Evolutionary conservation across 805 yeast species (phyloP), one percentile per base, ranked within the genome.

Genomic region (Ogataea glucozyma): DNA sequence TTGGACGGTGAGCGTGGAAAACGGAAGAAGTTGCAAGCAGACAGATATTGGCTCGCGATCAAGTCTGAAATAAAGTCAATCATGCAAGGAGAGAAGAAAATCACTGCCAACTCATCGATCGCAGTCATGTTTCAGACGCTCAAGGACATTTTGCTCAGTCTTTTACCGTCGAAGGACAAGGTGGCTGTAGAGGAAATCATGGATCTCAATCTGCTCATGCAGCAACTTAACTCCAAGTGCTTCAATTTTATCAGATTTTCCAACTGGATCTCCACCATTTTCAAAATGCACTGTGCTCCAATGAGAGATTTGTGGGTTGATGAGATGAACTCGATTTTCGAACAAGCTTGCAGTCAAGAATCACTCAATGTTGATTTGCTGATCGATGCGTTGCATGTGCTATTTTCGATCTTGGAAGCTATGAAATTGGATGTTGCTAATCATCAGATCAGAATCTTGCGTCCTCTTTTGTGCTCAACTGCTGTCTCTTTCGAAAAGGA

Each of bases 341-440:
- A 66, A 26, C 69, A 67, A 38, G 79, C 84, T 14, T 54, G 56
- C 31, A 17, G 42, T 48, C 55, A 38, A 20, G 12, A 38, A 10
- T 32, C 37, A 9, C 26, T 51, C 6, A 46, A 54, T 27, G 49
- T 75, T 4, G 48, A 66, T 4, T 70, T 72, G 48, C 68, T 89
- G 30, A 85, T 87, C 22, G 87, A 81, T 24, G 97, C 95, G 1
- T 67, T 91, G 40, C 74, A 89, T 43, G 76, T 82, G 62, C 75
- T 87, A 7, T 88, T 90, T 59, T 83, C 85, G 46, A 84, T 91
- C 44, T 70, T 91, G 49, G 97, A 90, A 63, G 91, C 95, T 9
- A 89, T 90, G 95, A 91, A 90, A 62, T 71, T 90, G 48, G 97
- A 91, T 58, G 93, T 89, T 43, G 96, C 97, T 12, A 90, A 90